A percentile compares a stretch with the other conserved stretches of the same genome.
Evolutionary conservation across 805 yeast genomes (phyloP).

Genomic region (Lachancea sp.): DNA sequence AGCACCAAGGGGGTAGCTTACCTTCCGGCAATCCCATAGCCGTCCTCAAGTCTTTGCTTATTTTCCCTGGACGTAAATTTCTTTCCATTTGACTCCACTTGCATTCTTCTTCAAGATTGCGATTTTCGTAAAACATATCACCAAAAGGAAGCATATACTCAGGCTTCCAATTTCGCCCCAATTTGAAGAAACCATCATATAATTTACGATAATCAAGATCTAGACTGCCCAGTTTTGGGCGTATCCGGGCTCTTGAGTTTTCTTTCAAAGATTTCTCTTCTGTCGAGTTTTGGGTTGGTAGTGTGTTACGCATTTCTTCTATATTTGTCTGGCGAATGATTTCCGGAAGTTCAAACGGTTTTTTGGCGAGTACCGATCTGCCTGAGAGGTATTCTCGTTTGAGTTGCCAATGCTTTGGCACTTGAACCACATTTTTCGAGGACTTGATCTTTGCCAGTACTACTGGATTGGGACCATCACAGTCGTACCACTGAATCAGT

Average conservation of each 20-base stretch:
- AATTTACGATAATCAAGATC: constrained; percentile 81
- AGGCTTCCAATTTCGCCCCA: constrained; percentile 62
- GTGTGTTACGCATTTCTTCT: constrained; percentile 69
- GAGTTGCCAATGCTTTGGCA: constrained; percentile 80
- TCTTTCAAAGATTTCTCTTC: constrained; percentile 58
- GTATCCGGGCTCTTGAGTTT: constrained; percentile 73
- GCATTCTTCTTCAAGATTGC: constrained; percentile 46
- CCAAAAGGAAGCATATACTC: constrained; percentile 55
- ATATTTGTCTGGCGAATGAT: constrained; percentile 81
- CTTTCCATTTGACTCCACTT: constrained; percentile 30
- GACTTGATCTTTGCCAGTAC: constrained; percentile 59
- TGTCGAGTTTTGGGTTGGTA: constrained; percentile 13
- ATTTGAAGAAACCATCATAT: constrained; percentile 80
- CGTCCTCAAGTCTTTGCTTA: constrained; percentile 52
- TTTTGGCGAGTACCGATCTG: constrained; percentile 57
- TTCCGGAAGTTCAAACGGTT: constrained; percentile 71
- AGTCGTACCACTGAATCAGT: constrained; percentile 79
- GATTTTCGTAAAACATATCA: constrained; percentile 73
- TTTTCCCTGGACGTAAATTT: constrained; percentile 56
- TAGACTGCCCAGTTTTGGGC: constrained; percentile 78
- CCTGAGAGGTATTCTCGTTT: constrained; percentile 69
- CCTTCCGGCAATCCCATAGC: constrained; percentile 64
- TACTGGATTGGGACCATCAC: constrained; percentile 74
- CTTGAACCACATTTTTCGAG: constrained; percentile 58
- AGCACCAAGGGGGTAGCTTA: constrained; percentile 73